Evolutionary conservation across 257 asterid species (phyloP).

Genomic region (Jaltomata sinuosa): DNA sequence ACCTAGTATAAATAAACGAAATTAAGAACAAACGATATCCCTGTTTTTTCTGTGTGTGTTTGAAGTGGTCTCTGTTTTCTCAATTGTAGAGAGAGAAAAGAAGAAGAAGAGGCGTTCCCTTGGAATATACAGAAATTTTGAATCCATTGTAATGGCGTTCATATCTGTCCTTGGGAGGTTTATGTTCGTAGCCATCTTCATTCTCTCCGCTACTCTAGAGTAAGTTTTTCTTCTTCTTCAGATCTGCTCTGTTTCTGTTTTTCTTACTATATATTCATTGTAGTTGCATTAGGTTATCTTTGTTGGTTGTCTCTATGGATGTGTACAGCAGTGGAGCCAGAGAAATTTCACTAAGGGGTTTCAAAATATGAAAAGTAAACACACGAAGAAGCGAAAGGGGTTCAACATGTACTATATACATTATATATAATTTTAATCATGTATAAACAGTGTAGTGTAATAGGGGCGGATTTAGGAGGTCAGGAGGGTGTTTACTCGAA

Average conservation of each 20-base stretch:
- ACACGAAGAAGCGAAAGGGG: no score
- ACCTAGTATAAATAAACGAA: background rate
- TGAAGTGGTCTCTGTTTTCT: conserved; percentile 19
- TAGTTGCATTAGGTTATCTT: no score
- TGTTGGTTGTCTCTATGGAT: background rate
- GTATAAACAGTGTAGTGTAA: background rate
- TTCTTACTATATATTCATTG: no score
- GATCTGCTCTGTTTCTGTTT: conserved; percentile 34
- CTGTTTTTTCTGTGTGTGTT: conserved; percentile 7
- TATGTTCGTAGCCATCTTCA: conserved; percentile 83
- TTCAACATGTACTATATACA: no score
- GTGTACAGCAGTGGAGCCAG: no score
- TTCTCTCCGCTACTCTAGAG: conserved; percentile 92
- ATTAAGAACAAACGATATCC: background rate
- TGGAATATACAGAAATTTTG: conserved; percentile 2
- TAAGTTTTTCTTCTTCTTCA: conserved; percentile 24
- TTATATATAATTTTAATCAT: no score
- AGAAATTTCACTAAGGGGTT: no score
- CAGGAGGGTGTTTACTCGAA: no score
- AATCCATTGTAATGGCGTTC: conserved; percentile 50
- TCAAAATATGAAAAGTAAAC: background rate
- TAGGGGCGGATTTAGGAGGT: no score
- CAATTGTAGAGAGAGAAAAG: conserved; percentile 1
- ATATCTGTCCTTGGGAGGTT: conserved; percentile 67
- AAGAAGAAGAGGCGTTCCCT: conserved; percentile 6